Evolutionary conservation across 2,329 filamentous ascomycete genomes (phyloP), one percentile per base, ranked within the genome.

Genomic region (Monilinia aucupariae): DNA sequence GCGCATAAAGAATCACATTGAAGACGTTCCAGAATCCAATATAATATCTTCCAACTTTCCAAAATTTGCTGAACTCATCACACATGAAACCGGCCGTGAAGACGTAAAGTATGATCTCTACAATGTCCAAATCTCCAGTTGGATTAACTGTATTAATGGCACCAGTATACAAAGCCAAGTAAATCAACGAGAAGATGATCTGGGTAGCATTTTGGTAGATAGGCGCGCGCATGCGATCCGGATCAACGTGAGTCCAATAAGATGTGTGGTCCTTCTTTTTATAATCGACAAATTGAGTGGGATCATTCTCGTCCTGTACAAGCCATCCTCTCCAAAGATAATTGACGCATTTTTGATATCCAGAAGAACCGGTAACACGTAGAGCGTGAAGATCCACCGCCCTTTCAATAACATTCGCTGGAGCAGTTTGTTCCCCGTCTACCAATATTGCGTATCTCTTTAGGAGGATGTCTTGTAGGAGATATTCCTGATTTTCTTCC

Each of bases 1-100:
- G 80, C 0, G 83, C 76, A 75, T 99, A 99, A 0, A 99, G 81
- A 0, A 88, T 81, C 32, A 84, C 83, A 75, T 99, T 99, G 80
- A 99, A 96, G 30, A 90, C 90, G 71, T 96, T 97, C 94, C 94
- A 97, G 75, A 99, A 99, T 25, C 91, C 88, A 62, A 99, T 81
- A 72, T 97, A 97, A 71, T 89, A 89, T 66, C 89, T 85, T 12
- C 94, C 94, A 17, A 96, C 90, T 75, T 99, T 99, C 85, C 91
- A 96, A 69, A 97, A 84, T 75, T 99, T 99, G 73, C 86, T 79
- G 0, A 87, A 68, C 73, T 97, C 94, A 73, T 99, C 93, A 70
- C 87, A 92, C 39, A 97, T 83, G 75, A 96, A 99, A 27, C 91
- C 92, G 5, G 93, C 75, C 0, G 94, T 97, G 78, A 99, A 97